Evolutionary conservation across 1,139 yeast species (phyloP), one percentile per base, ranked within the genome.

Genomic region (Debaryomycetaceae sp.): DNA sequence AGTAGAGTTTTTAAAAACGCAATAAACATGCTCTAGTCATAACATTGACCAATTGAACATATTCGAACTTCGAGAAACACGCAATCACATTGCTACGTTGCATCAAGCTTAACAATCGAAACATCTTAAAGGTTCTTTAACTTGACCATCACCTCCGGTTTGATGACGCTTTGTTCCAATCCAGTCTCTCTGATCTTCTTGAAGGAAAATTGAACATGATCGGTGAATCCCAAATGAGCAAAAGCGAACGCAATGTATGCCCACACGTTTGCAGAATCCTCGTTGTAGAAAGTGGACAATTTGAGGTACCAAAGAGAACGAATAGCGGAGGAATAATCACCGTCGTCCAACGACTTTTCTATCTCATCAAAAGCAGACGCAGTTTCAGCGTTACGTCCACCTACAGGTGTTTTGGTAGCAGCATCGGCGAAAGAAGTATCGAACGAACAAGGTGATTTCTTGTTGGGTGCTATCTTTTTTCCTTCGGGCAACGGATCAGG

Each of bases 401-500:
- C 40, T 22, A 51, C 45, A 6, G 45, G 31, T 11, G 41, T 45
- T 14, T 46, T 46, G 24, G 55, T 48, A 17, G 50, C 41, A 17
- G 53, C 54, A 17, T 44, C 47, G 5, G 42, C 46, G 40, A 50
- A 51, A 5, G 52, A 42, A 4, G 46, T 37, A 34, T 49, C 53
- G 33, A 50, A 51, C 6, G 50, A 46, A 34, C 54, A 51, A 4
- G 55, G 54, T 31, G 39, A 35, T 37, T 50, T 51, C 47, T 51
- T 51, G 44, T 51, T 51, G 9, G 51, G 50, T 20, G 49, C 47
- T 17, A 51, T 51, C 42, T 50, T 51, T 38, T 51, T 51, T 13
- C 55, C 55, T 13, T 48, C 53, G 13, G 54, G 54, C 36, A 51
- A 46, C 3, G 55, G 55, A 43, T 51, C 55, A 9, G 55, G 55